Base-by-base conservation (phyloP, 1,139 yeast genomes). In the Hyphopichia pseudoburtonii region DNA sequence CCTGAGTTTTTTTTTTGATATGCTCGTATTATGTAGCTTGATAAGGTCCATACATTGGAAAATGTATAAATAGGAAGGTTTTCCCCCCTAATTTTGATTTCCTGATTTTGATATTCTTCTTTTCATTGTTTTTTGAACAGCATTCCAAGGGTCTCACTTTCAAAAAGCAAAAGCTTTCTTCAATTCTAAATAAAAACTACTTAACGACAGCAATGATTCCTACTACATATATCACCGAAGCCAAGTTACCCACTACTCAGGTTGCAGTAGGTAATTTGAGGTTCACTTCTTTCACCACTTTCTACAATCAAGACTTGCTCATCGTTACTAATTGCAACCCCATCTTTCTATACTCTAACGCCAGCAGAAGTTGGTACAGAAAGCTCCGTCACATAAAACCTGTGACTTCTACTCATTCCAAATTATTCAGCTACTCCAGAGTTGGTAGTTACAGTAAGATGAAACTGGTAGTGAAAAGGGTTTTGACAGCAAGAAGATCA, bases 261-360 rank as follows among this genome's bases (percentile, higher is more conserved):
- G 17, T 27, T 10, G 12, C 33, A 5, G 33, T 30, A 8, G 27
- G 17, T 14, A 30, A 17, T 3, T 22, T 30, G 11, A 21, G 33
- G 12, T 12, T 30, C 10, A 21, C 26, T 6, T 22, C 15, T 9
- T 21, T 30, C n/a, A 14, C 14, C 5, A 30, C 26, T 10, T 15
- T 18, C 14, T 7, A 22, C 7, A 7, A 21, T 16, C 24, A 26
- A 19, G 30, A 27, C 11, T n/a, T 18, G 6, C 17, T 26, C 12
- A 18, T 33, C 7, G 18, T 26, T 16, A 26, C 38, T 11, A 25
- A 28, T 28, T 21, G 37, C 26, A n/a, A 33, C 15, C 28, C 43
- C 34, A 15, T 26, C 27, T 12, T 27, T 17, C 6, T 30, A 19
- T 24, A 35, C 28, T 28, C 27, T 23, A 16, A 23, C 14, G 1